Evolutionary conservation across 768 basidiomycete species (phyloP), one percentile per base, ranked within the genome.

Genomic region (Podaxis mareebaensis): DNA sequence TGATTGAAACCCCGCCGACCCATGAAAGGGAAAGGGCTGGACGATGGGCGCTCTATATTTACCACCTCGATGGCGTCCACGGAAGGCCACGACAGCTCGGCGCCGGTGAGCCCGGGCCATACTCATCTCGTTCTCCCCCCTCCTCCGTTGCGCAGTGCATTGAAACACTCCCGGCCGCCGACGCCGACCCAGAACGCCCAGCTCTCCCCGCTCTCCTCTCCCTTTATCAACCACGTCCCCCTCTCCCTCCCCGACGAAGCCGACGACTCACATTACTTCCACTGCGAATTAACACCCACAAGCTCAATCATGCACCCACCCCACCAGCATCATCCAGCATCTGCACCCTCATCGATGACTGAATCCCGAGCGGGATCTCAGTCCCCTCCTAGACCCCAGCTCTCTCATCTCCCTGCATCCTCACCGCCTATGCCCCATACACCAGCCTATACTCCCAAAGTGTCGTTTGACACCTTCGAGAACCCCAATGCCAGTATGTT

Each of bases 381-480:
- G 65, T 66, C 15, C 57, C 70, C 64, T 66, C 65, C 69, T 59
- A 57, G 67, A 26, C 64, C 65, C 2, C 53, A 62, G 6, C 59
- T 10, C 38, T 15, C 48, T 3, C 46, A 61, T 22, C 59, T 38
- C 28, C 51, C 49, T 67, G 58, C 30, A 64, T 65, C 4, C 62
- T 62, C 52, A 42, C 58, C 67, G 49, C 55, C 66, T 53, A 46
- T 53, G 49, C 69, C 67, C 64, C 64, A 55, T 59, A 73, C 66
- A 12, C 68, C 61, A 12, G 75, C 77, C 1, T 85, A 84, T 69
- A 88, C 85, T 8, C 83, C 86, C 8, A 90, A 90, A 68, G 93
- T 94, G 24, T 91, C 91, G 2, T 93, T 93, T 71, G 93, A 94
- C 72, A 94, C 92, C 0, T 92, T 95, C 61, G 91, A 93, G 77